phyloP scores from a whole-genome alignment of 768 basidiomycete genomes.

The Tricholoma furcatifolium region DNA sequence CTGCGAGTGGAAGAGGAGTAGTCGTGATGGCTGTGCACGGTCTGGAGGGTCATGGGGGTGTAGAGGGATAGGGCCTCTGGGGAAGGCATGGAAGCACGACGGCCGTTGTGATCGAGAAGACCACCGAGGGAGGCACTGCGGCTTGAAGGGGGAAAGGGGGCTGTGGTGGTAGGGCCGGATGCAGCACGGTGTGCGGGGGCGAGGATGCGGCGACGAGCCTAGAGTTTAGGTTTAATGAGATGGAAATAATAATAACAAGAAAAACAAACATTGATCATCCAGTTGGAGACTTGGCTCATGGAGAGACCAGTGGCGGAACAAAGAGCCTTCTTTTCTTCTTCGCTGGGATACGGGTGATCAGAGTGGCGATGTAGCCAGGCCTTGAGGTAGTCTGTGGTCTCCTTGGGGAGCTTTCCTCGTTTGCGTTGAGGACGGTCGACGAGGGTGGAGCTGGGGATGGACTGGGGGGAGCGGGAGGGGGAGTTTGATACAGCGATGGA shows the following conservation, averaged over 20 bases:
- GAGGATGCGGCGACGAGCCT: slow-evolving; percentile 82
- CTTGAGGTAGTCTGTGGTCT: slow-evolving; percentile 87
- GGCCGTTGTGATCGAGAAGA: slow-evolving; percentile 41
- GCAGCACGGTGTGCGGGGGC: slow-evolving; percentile 79
- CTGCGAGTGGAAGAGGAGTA: slow-evolving; percentile 40
- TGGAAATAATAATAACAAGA: slow-evolving; percentile 8
- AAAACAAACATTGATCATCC: slow-evolving; percentile 81
- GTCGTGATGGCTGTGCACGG: slow-evolving; percentile 42
- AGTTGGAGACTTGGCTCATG: slow-evolving; percentile 90
- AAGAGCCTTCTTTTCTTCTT: slow-evolving; percentile 88
- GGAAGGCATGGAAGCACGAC: slow-evolving; percentile 65
- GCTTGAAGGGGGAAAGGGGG: slow-evolving; percentile 62
- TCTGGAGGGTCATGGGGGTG: slow-evolving; percentile 77
- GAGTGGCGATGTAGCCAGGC: slow-evolving; percentile 87
- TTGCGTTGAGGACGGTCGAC: slow-evolving; percentile 80
- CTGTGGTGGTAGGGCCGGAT: slow-evolving; percentile 74
- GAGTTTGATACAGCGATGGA: slow-evolving; percentile 43
- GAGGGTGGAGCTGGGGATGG: slow-evolving; percentile 53
- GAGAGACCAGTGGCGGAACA: slow-evolving; percentile 83
- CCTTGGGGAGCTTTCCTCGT: slow-evolving; percentile 86
- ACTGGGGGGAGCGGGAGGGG: slow-evolving; percentile 53
- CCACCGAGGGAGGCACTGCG: slow-evolving; percentile 42
- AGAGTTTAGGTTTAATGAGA: slow-evolving; percentile 11
- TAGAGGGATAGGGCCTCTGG: slow-evolving; percentile 73
- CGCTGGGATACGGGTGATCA: slow-evolving; percentile 86